Conservation (phyloP, 106 monocot species). For the Vanilla planifolia region DNA sequence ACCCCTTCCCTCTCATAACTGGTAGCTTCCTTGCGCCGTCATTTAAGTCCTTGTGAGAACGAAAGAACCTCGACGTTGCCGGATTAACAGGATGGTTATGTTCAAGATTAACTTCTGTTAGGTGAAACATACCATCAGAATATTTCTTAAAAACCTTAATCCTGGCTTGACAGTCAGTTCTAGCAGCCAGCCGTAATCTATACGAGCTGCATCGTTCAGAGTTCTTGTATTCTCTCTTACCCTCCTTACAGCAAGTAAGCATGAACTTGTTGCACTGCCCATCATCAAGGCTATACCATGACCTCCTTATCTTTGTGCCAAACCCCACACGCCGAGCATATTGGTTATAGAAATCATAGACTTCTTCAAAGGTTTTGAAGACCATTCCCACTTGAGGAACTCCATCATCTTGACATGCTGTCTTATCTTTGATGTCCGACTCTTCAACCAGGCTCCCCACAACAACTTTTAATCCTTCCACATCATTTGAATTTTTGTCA, state of each 20-base stretch:
- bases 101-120: conserved; percentile 41
- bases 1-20: conserved; percentile 24
- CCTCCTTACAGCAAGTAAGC: conserved; percentile 49
- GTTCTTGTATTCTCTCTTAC: conserved; percentile 43
- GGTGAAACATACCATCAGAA: conserved; percentile 41
- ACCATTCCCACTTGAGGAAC: conserved; percentile 31
- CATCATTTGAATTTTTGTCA: conserved; percentile 2
- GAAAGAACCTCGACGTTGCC: conserved; percentile 36
- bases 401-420: conserved; percentile 9
- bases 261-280: conserved; percentile 44
- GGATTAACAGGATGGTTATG: conserved; percentile 53
- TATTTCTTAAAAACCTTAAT: conserved; percentile 39
- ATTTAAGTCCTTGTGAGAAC: conserved; percentile 35
- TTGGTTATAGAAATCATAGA: conserved; percentile 41
- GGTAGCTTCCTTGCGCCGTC: conserved; percentile 28
- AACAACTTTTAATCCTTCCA: not conserved
- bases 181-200: conserved; percentile 33
- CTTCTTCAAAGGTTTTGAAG: conserved; percentile 39
- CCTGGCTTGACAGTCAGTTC: conserved; percentile 43
- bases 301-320: conserved; percentile 44
- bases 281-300: conserved; percentile 48
- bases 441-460: not conserved
- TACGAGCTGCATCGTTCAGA: conserved; percentile 39
- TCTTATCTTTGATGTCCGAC: conserved; percentile 7
- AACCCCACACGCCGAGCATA: conserved; percentile 39